phyloP scores from a whole-genome alignment of 129 eudicot species.

The Escallonia rubra region DNA sequence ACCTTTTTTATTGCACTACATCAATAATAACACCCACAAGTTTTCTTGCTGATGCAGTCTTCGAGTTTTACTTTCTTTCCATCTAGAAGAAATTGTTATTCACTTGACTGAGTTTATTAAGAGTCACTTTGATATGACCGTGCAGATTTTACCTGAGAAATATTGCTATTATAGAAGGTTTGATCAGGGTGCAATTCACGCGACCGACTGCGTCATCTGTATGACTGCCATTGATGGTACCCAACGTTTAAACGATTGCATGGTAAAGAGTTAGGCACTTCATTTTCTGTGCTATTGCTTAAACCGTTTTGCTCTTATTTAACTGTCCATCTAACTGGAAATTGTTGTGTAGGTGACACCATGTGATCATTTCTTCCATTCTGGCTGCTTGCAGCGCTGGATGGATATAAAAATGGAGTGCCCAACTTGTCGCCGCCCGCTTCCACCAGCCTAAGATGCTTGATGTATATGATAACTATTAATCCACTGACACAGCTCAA shows the following conservation, averaged over 20 bases:
- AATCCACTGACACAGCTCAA: slow-evolving; percentile 8
- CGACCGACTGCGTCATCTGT: slow-evolving; percentile 91
- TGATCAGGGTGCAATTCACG: slow-evolving; percentile 52
- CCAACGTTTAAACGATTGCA: slow-evolving; percentile 74
- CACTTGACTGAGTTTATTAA: too few species aligned
- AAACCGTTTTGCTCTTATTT: background rate
- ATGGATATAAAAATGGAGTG: slow-evolving; percentile 99
- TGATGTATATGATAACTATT: too few species aligned
- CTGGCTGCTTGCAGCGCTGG: slow-evolving; percentile 97
- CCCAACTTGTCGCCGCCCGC: slow-evolving; percentile 95
- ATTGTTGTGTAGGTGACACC: slow-evolving; percentile 69
- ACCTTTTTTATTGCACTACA: too few species aligned
- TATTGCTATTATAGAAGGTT: slow-evolving; percentile 84
- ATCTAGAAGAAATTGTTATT: too few species aligned
- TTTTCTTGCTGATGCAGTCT: too few species aligned
- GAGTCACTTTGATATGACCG: slow-evolving; percentile 6
- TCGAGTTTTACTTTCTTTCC: too few species aligned
- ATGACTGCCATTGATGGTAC: slow-evolving; percentile 85
- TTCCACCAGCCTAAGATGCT: slow-evolving; percentile 72
- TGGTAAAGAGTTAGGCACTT: slow-evolving; percentile 39
- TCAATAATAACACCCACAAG: background rate
- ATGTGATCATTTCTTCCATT: slow-evolving; percentile 96
- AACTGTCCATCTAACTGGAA: slow-evolving; percentile 5
- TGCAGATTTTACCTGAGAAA: slow-evolving; percentile 97
- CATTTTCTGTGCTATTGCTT: background rate